A percentile compares a stretch with the other conserved stretches of the same genome.
Conservation (phyloP, 768 basidiomycete genomes). For the Lentinula edodes region DNA sequence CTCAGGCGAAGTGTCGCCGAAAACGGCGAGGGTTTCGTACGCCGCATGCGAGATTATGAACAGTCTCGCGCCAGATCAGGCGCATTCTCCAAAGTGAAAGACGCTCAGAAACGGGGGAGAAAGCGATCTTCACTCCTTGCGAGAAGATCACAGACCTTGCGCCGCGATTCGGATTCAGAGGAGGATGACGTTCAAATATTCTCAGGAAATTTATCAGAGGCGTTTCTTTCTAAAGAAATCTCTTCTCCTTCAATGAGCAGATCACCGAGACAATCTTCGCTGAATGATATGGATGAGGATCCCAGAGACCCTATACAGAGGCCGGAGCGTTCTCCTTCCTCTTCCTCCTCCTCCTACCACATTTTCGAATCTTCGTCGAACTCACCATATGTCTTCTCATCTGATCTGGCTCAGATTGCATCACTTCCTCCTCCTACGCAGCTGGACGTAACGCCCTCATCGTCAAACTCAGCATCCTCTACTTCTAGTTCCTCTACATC, state of each 20-base stretch:
- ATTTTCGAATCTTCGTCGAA: slow-evolving; percentile 27
- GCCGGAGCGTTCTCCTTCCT: slow-evolving; percentile 18
- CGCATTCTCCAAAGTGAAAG: slow-evolving; percentile 31
- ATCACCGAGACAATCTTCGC: slow-evolving; percentile 32
- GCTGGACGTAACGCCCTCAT: slow-evolving; percentile 21
- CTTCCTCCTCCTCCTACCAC: slow-evolving; percentile 23
- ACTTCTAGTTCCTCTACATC: slow-evolving; percentile 36
- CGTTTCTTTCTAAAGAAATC: slow-evolving; percentile 14
- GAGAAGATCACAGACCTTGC: slow-evolving; percentile 15
- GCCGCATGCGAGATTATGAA: slow-evolving; percentile 72
- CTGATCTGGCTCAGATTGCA: slow-evolving; percentile 7
- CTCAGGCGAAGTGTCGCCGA: slow-evolving; percentile 57
- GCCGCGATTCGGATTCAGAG: slow-evolving; percentile 25
- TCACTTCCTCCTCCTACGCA: slow-evolving; percentile 6
- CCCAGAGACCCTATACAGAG: slow-evolving; percentile 20
- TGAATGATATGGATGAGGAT: slow-evolving; percentile 38
- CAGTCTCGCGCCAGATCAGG: slow-evolving; percentile 38
- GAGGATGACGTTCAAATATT: slow-evolving; percentile 59
- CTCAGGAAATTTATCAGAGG: slow-evolving; percentile 28
- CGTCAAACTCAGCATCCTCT: slow-evolving; percentile 32
- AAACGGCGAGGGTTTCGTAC: slow-evolving; percentile 62
- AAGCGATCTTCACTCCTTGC: slow-evolving; percentile 28
- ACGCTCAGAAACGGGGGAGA: slow-evolving; percentile 34
- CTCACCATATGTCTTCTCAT: slow-evolving; percentile 21
- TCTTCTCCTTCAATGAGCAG: slow-evolving; percentile 8